Base-by-base conservation (phyloP, 805 yeast species). In the Starmera amethionina region DNA sequence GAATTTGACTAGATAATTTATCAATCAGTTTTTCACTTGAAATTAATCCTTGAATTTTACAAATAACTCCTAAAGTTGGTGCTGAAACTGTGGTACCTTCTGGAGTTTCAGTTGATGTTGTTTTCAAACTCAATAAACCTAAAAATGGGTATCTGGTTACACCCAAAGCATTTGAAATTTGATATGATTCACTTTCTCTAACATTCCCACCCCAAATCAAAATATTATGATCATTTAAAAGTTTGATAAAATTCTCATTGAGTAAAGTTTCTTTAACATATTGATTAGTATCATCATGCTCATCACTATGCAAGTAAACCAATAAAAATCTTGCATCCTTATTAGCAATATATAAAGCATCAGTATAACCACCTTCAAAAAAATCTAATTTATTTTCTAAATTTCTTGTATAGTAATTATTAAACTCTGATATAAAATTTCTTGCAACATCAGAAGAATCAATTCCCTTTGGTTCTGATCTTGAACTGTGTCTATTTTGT, bases 141-240 rank as follows among this genome's bases (percentile, higher is more conserved):
- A 85, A 58, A 54, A 84, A 82, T n/a, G 98, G 98, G 52, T 80
- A 79, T 47, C 75, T 72, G 16, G 86, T 72, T 33, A 81, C 80
- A 42, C 75, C 73, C 44, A 89, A 70, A 32, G 81, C 77, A 52
- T 82, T 79, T 0, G 95, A 82, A 13, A 87, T 79, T 50, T 86
- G 95, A 53, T 75, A 79, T 1, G 90, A 85, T 58, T 90, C 97
- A 16, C 88, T 76, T 42, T 78, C 77, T n/a, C 73, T 71, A 19
- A 82, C 74, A 54, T 85, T 81, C 8, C 96, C 96, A 34, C 89
- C 95, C 97, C 97, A 90, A 2, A 85, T 60, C 4, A 85, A 47
- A 2, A 80, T 56, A 35, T 83, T 71, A 36, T 69, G 71, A 16
- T 72, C 70, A 16, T 60, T 62, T 40, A 77, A 53, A 49, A 69